Percentiles rank a stretch among this genome's conserved stretches.
phyloP scores from a whole-genome alignment of 345 rosid genomes.

The Anastatica hierochuntica region DNA sequence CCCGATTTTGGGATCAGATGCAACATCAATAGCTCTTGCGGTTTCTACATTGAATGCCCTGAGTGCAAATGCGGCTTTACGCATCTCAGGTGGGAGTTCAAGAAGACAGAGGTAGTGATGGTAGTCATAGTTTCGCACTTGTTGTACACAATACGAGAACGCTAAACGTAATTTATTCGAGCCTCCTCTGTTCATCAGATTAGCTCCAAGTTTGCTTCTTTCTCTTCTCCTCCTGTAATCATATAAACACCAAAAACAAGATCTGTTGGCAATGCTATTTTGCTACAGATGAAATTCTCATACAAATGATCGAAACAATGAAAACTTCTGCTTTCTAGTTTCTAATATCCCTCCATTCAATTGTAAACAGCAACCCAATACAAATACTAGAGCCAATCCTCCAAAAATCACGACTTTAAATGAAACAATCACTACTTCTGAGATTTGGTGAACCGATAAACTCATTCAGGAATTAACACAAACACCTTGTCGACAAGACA shows the following conservation, averaged over 20 bases:
- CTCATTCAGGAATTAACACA: slow-evolving; percentile 16
- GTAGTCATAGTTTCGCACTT: slow-evolving; percentile 85
- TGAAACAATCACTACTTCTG: too few relatives aligned
- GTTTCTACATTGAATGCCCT: slow-evolving; percentile 91
- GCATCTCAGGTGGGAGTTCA: slow-evolving; percentile 66
- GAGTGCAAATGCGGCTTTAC: slow-evolving; percentile 87
- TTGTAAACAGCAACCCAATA: too few relatives aligned
- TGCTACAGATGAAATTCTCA: too few relatives aligned
- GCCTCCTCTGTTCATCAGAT: slow-evolving; percentile 54
- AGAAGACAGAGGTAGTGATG: slow-evolving; percentile 98
- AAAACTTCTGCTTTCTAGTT: too few relatives aligned
- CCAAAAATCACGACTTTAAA: neutral
- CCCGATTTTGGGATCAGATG: slow-evolving; percentile 86
- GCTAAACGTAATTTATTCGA: slow-evolving; percentile 53
- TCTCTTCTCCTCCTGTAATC: slow-evolving; percentile 5
- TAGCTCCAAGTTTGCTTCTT: neutral
- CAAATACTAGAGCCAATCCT: too few relatives aligned
- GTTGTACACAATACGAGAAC: slow-evolving; percentile 75
- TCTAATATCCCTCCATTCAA: too few relatives aligned
- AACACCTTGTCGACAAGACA: slow-evolving; percentile 26
- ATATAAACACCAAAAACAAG: neutral
- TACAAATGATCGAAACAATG: too few relatives aligned
- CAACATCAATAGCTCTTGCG: slow-evolving; percentile 85
- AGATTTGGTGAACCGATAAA: too few relatives aligned
- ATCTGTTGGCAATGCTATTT: neutral